Conservation (phyloP, 345 rosid genomes). For the Cochlearia excelsa region DNA sequence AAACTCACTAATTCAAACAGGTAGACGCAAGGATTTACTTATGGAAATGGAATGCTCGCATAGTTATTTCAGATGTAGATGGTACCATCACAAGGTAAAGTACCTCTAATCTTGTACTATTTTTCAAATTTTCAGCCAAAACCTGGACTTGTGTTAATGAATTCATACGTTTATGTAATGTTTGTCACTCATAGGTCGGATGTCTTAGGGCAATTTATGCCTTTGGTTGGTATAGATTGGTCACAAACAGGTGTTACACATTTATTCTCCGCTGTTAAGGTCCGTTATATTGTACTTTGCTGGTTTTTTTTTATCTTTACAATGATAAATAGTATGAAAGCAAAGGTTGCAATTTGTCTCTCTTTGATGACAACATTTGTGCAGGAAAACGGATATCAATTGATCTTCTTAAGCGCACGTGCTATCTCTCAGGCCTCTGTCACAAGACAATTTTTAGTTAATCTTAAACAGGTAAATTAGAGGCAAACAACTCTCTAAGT, state of each 20-base stretch:
- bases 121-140: slow-evolving; percentile 1
- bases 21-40: slow-evolving; percentile 88
- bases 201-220: slow-evolving; percentile 98
- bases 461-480: slow-evolving; percentile 75
- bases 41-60: slow-evolving; percentile 93
- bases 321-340: slow-evolving; percentile 11
- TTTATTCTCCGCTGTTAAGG: slow-evolving; percentile 91
- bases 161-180: slow-evolving; percentile 2
- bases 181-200: slow-evolving; percentile 66
- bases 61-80: slow-evolving; percentile 96
- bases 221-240: slow-evolving; percentile 94
- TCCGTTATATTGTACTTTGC: slow-evolving; percentile 35
- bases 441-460: slow-evolving; percentile 79
- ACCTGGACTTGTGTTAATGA: slow-evolving; percentile 7
- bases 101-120: not conserved
- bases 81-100: slow-evolving; percentile 93
- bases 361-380: slow-evolving; percentile 4
- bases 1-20: slow-evolving; percentile 39
- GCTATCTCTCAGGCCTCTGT: slow-evolving; percentile 89
- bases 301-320: not conserved
- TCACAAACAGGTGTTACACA: slow-evolving; percentile 92
- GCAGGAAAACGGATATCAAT: slow-evolving; percentile 95
- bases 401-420: slow-evolving; percentile 94
- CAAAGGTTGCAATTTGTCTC: slow-evolving; percentile 13
- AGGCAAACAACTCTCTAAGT: slow-evolving; percentile 2